These are phyloP conservation scores for Yamadazyma olivae DNA, from an alignment of 805 yeast species.

Conservation along the genomic window DNA sequence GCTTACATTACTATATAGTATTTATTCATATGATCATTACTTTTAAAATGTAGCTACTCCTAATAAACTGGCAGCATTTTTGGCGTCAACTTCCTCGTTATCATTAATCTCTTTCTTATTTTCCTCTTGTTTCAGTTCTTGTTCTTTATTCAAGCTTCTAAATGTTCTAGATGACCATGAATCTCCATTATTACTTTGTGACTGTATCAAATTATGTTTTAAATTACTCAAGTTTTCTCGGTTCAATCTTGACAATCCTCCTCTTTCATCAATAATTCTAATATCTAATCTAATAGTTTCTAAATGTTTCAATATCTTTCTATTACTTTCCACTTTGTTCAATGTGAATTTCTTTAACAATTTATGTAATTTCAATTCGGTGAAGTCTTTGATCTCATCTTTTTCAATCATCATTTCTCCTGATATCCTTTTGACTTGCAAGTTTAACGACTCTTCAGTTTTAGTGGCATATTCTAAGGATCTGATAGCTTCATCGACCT, in stretches of 20 bases:
- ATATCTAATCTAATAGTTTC: constrained; percentile 71
- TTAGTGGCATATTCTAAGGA: constrained; percentile 75
- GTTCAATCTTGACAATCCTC: constrained; percentile 83
- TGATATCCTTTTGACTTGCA: constrained; percentile 77
- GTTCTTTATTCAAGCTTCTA: constrained; percentile 28
- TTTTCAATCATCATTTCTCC: constrained; percentile 81
- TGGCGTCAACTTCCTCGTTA: constrained; percentile 56
- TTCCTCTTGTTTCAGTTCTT: constrained; percentile 13
- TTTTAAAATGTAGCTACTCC: constrained; percentile 69
- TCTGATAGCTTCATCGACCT: constrained; percentile 86
- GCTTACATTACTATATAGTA: too few relatives aligned
- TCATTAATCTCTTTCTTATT: constrained; percentile 26
- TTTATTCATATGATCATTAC: too few relatives aligned
- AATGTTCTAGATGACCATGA: constrained; percentile 43
- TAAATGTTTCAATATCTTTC: constrained; percentile 71
- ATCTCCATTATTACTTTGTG: constrained; percentile 41
- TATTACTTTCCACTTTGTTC: constrained; percentile 79
- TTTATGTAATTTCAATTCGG: constrained; percentile 53
- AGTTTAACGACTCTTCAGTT: constrained; percentile 70
- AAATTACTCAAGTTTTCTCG: constrained; percentile 56
- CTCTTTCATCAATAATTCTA: constrained; percentile 68
- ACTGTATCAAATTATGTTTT: constrained; percentile 40
- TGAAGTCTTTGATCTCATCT: constrained; percentile 52
- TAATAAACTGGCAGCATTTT: constrained; percentile 75
- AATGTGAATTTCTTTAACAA: constrained; percentile 60